Evolutionary conservation across 2,329 filamentous ascomycete species (phyloP), one percentile per base, ranked within the genome.

Genomic region (Alternaria sp.): DNA sequence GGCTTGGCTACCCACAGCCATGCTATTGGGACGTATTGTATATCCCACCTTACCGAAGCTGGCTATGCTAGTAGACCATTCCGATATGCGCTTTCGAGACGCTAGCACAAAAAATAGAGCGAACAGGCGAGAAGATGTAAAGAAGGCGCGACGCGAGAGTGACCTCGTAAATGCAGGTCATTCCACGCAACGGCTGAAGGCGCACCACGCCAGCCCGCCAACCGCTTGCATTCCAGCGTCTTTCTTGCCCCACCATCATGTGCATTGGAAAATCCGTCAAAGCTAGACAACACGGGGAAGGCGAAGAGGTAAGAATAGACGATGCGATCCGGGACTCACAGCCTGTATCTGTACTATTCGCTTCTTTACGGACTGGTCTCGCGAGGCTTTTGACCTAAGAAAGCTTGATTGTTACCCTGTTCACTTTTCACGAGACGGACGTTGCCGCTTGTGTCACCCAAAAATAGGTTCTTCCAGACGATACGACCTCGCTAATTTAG

Each of bases 91-190:
- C 32, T 50, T 50, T n/a, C 46, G 9, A 16, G 20, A 9, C 40
- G 6, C 40, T 43, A 18, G 32, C 46, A 36, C 22, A 25, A 22
- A 25, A 36, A 20, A 38, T 20, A 22, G 20, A 49, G 46, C 30
- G 20, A 36, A 49, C 20, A 22, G 20, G 30, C 32, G 30, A 49
- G 32, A 16, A 8, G 46, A 34, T 36, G 30, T 30, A 49, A 20
- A 8, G 2, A 49, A 34, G 2, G 46, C 46, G 46, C 46, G 46
- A 25, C 30, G 18, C 46, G 30, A 38, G 46, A 32, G 46, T 38
- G 32, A 50, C 46, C 46, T 50, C 32, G 46, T 50, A 50, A 38
- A 50, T 50, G 46, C 46, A 50, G 38, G 46, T 8, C 46, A 34
- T 50, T 18, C 32, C 46, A 27, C 46, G 32, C 46, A 20, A 50